phyloP scores from a whole-genome alignment of 2,329 filamentous ascomycete genomes.

The Herpomyces periplanetae region DNA sequence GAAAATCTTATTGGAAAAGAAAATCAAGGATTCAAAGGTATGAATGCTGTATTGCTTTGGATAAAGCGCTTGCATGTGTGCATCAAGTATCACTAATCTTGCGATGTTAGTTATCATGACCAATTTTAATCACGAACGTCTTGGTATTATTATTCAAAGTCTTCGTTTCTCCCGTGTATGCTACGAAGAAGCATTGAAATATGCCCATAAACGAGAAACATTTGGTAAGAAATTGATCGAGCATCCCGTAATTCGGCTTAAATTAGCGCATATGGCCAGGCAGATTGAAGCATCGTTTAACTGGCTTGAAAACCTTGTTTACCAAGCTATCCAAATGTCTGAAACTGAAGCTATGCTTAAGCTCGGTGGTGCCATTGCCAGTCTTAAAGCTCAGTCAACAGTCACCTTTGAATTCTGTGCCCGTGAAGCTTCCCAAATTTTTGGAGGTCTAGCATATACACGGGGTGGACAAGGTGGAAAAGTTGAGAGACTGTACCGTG shows the following conservation, averaged over 20 bases:
- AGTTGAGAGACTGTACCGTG: constrained; percentile 69
- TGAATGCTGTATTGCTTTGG: constrained; percentile 3
- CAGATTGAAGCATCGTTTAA: constrained; percentile 90
- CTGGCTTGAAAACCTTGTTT: constrained; percentile 85
- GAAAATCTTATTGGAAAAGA: constrained; percentile 92
- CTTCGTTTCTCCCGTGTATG: constrained; percentile 80
- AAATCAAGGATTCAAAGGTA: constrained; percentile 76
- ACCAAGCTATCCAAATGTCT: constrained; percentile 64
- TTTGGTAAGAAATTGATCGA: constrained; percentile 91
- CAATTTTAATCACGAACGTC: constrained; percentile 75
- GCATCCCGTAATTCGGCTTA: constrained; percentile 84
- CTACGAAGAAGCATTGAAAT: constrained; percentile 84
- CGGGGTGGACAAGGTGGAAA: constrained; percentile 79
- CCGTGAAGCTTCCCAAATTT: constrained; percentile 81
- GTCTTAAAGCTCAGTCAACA: constrained; percentile 71
- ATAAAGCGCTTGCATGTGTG: constrained; percentile 1
- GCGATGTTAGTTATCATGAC: constrained; percentile 51
- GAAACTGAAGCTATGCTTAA: constrained; percentile 86
- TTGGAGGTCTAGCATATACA: constrained; percentile 66
- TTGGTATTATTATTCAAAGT: constrained; percentile 93
- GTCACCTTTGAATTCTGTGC: constrained; percentile 93
- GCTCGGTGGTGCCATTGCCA: constrained; percentile 67
- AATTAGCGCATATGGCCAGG: constrained; percentile 87
- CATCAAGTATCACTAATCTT: constrained; percentile 1
- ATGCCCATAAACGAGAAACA: constrained; percentile 79